Evolutionary conservation across 306 rosid species (phyloP), one percentile per base, ranked within the genome.

Genomic region (Luffa acutangula): DNA sequence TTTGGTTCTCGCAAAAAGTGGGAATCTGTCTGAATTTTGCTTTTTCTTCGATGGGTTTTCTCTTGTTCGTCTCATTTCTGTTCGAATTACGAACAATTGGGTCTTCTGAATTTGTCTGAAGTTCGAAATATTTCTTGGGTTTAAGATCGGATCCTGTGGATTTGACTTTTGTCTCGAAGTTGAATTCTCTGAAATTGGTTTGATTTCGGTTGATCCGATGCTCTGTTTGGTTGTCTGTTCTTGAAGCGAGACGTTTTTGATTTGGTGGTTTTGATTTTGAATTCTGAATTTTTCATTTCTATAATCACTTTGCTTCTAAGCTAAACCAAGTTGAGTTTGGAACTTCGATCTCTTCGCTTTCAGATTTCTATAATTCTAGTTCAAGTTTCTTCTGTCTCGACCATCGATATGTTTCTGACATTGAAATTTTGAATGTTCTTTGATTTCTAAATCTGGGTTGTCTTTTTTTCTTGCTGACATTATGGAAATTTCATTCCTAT

Each of bases 111-210:
- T 17, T 75, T 18, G 63, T 36, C 21, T 36, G 18, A 4, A 10
- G 49, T 75, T 49, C 2, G 45, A 7, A 15, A 74, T 13, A 9
- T 74, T 8, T 74, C 14, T 21, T 48, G 78, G 43, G 78, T 75
- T 52, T 75, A 52, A 51, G 78, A 75, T 75, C 78, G 49, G 78
- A 75, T 34, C 78, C 78, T 52, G 63, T n/a, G 53, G 53, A 69
- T 69, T 57, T 69, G 31, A 41, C 53, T 69, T 42, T 25, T 1
- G 3, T 59, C 10, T 20, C 39, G 25, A 58, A 4, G 52, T 51
- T 49, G 43, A 73, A 74, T 48, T 53, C 14, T 51, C 25, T 34
- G 59, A 31, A 72, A 73, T 31, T 31, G 11, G 21, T 49, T 48
- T 48, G 42, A 4, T 73, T 31, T 49, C 2, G 14, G 36, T 67